Conservation (phyloP, 805 yeast genomes). For the Candida jianshihensis region DNA sequence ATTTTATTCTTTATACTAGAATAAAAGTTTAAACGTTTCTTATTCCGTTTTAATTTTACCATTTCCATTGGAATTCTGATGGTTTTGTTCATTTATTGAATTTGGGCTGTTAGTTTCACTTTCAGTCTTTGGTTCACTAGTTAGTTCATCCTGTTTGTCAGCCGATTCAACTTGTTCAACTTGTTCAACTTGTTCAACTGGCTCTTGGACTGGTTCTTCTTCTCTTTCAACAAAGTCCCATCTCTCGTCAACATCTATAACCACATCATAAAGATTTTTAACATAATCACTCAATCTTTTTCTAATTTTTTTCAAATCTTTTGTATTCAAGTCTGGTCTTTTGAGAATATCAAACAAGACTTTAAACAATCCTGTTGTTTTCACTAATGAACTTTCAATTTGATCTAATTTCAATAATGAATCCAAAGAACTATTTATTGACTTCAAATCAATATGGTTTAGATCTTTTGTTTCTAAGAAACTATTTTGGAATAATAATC, state of each 20-base stretch:
- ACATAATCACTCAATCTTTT: constrained; percentile 12
- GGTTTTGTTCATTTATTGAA: too few relatives aligned
- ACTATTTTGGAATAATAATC: constrained; percentile 21
- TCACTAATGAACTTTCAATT: constrained; percentile 25
- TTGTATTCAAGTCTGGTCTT: constrained; percentile 27
- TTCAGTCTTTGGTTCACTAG: neutral
- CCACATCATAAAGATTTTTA: constrained; percentile 20
- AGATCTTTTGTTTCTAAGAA: constrained; percentile 10
- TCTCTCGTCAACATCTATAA: constrained; percentile 23
- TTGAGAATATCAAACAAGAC: constrained; percentile 27
- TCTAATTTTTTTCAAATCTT: constrained; percentile 13
- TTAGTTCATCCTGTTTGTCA: neutral
- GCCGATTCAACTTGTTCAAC: neutral
- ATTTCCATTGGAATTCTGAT: too few relatives aligned
- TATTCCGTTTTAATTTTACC: too few relatives aligned
- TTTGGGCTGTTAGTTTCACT: too few relatives aligned
- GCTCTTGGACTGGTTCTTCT: constrained; percentile 9
- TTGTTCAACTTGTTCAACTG: constrained; percentile 11
- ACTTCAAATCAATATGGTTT: constrained; percentile 8
- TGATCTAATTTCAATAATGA: constrained; percentile 16
- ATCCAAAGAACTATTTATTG: constrained; percentile 18
- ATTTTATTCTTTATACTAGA: too few relatives aligned
- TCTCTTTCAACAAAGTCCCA: constrained; percentile 17
- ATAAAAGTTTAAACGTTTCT: too few relatives aligned
- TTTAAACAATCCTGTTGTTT: constrained; percentile 25